Percentiles rank a stretch among this genome's conserved stretches.
phyloP scores from a whole-genome alignment of 192 early-diverging fungal genomes.

The Entomortierella lignicola region DNA sequence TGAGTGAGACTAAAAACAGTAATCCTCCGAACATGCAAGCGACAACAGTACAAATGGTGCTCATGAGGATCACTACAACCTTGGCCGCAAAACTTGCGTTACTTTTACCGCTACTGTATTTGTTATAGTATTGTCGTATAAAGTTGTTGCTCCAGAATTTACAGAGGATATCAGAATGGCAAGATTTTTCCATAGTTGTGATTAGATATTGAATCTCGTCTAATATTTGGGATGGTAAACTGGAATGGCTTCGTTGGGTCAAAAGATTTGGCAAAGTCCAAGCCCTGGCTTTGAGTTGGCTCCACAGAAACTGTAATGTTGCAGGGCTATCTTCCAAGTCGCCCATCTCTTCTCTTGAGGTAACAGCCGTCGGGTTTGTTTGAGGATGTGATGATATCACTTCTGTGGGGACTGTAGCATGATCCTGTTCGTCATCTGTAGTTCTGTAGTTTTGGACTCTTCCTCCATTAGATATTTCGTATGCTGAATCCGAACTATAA shows the following conservation, averaged over 20 bases:
- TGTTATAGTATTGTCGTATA: background rate
- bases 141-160: slow-evolving; percentile 9
- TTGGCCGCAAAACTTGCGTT: slow-evolving; percentile 14
- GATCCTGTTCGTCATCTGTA: too few relatives aligned
- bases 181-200: background rate
- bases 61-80: slow-evolving; percentile 37
- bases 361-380: too few relatives aligned
- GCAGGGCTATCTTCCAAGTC: background rate
- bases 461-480: too few relatives aligned
- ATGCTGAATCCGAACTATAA: too few relatives aligned
- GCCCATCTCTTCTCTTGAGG: background rate
- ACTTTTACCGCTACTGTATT: background rate
- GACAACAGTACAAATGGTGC: slow-evolving; percentile 31
- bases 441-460: too few relatives aligned
- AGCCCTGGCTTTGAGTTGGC: slow-evolving; percentile 10
- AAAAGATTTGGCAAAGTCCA: slow-evolving; percentile 13
- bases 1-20: slow-evolving; percentile 40
- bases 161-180: background rate
- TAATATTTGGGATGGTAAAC: slow-evolving; percentile 6
- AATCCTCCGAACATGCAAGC: slow-evolving; percentile 49
- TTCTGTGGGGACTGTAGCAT: too few relatives aligned
- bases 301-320: background rate
- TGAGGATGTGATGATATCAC: too few relatives aligned
- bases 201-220: slow-evolving; percentile 12
- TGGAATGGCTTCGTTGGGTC: background rate